Conservation (phyloP, 208 protist species). For the Herpetomonas muscarum region DNA sequence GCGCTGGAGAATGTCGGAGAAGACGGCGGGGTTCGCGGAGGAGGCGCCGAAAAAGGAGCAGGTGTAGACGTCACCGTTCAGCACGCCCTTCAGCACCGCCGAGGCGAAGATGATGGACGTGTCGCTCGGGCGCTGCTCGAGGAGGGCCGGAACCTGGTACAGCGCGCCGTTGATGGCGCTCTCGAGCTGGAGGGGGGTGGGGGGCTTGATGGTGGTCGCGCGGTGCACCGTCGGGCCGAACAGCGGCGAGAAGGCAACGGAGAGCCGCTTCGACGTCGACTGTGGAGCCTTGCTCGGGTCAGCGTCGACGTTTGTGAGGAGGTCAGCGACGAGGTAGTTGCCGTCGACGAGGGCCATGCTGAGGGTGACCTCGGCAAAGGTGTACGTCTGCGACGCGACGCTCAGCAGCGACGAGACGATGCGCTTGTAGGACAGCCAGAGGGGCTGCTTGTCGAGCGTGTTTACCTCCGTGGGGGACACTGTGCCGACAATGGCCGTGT, state of each 20-base stretch:
- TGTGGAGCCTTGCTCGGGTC: conserved; percentile 7
- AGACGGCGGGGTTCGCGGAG: conserved; percentile 30
- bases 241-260: conserved; percentile 50
- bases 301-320: conserved; percentile 20
- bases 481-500: conserved; percentile 51
- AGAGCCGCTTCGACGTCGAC: conserved; percentile 25
- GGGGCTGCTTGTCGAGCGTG: conserved; percentile 46
- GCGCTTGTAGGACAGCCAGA: conserved; percentile 61
- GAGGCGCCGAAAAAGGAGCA: conserved; percentile 45
- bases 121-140: conserved; percentile 24
- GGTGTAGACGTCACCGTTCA: conserved; percentile 40
- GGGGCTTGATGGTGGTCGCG: conserved; percentile 45
- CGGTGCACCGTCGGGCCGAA: conserved; percentile 60
- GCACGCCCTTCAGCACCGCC: conserved; percentile 53
- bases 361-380: conserved; percentile 44
- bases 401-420: conserved; percentile 51
- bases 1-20: conserved; percentile 41
- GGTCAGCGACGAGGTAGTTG: conserved; percentile 36
- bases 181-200: conserved; percentile 40
- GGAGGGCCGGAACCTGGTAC: conserved; percentile 30
- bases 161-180: conserved; percentile 46
- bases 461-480: conserved; percentile 32
- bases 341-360: conserved; percentile 36
- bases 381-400: conserved; percentile 39
- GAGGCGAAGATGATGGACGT: conserved; percentile 42